phyloP scores from a whole-genome alignment of 2,329 filamentous ascomycete genomes.

The Amesomyces nigricolor region DNA sequence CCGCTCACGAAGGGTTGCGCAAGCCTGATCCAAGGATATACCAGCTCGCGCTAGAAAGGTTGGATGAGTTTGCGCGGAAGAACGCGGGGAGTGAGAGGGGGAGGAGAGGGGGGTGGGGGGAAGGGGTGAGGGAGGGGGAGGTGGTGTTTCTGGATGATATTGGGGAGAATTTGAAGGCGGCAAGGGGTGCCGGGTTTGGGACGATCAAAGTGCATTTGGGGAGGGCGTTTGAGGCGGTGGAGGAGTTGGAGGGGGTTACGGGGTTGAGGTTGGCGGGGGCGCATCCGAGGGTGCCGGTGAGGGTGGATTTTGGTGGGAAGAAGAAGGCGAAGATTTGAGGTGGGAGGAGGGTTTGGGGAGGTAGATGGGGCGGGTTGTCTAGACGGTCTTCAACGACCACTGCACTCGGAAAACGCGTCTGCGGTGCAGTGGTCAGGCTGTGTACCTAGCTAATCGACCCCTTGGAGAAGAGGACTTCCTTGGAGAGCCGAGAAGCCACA shows the following conservation, averaged over 20 bases:
- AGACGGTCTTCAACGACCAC: too few species aligned
- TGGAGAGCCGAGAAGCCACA: too few species aligned
- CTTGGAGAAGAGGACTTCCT: too few species aligned
- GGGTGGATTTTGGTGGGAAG: slow-evolving; percentile 28
- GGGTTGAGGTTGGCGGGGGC: slow-evolving; percentile 57
- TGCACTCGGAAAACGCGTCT: too few species aligned
- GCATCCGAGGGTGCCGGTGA: slow-evolving; percentile 46
- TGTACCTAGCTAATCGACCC: too few species aligned
- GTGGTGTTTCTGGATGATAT: slow-evolving; percentile 91
- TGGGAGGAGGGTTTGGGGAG: too few species aligned
- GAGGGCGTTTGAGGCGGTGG: slow-evolving; percentile 72
- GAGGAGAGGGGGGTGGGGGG: slow-evolving; percentile 37
- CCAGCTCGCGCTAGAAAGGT: slow-evolving; percentile 59
- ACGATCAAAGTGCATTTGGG: slow-evolving; percentile 85
- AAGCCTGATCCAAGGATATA: slow-evolving; percentile 87
- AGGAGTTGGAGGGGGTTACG: slow-evolving; percentile 69
- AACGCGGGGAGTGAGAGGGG: slow-evolving; percentile 41
- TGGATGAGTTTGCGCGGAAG: slow-evolving; percentile 56
- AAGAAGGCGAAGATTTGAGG: slow-evolving; percentile 22
- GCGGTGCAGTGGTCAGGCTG: too few species aligned
- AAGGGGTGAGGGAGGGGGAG: slow-evolving; percentile 56
- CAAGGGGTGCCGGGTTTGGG: slow-evolving; percentile 64
- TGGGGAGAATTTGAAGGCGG: slow-evolving; percentile 83
- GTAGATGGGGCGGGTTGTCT: too few species aligned
- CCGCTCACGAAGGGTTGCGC: slow-evolving; percentile 77